Conservation (phyloP, 345 rosid genomes). For the Raphanus raphanistrum region DNA sequence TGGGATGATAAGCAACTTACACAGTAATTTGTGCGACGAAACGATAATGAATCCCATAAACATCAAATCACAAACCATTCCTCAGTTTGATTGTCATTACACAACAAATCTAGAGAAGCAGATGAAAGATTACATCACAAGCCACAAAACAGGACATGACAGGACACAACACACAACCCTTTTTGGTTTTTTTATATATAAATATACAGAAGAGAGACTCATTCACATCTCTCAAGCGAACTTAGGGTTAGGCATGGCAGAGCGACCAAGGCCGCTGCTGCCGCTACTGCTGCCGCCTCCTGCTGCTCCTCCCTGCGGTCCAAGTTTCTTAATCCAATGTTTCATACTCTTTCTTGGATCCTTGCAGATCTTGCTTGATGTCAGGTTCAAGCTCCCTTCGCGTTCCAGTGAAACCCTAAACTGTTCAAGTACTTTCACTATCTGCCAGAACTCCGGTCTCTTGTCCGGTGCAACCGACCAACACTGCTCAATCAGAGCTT, state of each 20-base stretch:
- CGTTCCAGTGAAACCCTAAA: conserved; percentile 58
- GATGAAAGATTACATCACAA: conserved; percentile 33
- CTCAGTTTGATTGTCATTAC: conserved; percentile 37
- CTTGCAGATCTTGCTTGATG: conserved; percentile 45
- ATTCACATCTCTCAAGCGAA: conserved; percentile 40
- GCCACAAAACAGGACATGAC: conserved; percentile 30
- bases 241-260: conserved; percentile 41
- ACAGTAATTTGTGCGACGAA: neutral
- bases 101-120: conserved; percentile 38
- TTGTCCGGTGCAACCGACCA: conserved; percentile 87
- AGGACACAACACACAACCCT: conserved; percentile 25
- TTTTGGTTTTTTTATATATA: conserved; percentile 25
- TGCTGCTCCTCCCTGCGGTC: conserved; percentile 41
- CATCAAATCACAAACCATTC: conserved; percentile 35
- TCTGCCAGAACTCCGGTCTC: conserved; percentile 96
- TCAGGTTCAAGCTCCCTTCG: conserved; percentile 70
- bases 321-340: conserved; percentile 91
- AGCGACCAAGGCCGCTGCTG: conserved; percentile 73
- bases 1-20: conserved; percentile 25
- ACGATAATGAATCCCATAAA: conserved; percentile 25
- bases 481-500: conserved; percentile 89
- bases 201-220: conserved; percentile 38
- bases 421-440: conserved; percentile 86
- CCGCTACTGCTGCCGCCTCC: conserved; percentile 14
- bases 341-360: conserved; percentile 81